These are phyloP conservation scores for Cytospora paraplurivora DNA, from an alignment of 2,329 filamentous ascomycete species.

Conservation along the genomic window DNA sequence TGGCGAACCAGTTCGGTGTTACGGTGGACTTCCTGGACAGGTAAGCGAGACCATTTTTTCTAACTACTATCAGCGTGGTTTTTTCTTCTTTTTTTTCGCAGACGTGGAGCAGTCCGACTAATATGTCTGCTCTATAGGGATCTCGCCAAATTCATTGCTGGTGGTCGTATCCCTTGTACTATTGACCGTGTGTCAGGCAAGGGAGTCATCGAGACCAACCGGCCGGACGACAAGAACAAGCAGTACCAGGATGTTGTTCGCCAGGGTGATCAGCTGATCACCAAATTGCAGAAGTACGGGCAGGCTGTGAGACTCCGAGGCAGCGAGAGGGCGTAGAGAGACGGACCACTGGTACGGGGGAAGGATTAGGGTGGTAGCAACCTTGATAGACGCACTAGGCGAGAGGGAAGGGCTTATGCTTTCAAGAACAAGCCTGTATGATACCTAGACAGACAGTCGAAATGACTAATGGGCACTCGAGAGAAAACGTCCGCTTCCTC, in stretches of 20 bases:
- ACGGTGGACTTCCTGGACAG: slow-evolving; percentile 94
- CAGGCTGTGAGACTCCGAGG: slow-evolving; percentile 92
- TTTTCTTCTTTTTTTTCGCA: no score
- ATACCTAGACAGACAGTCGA: slow-evolving; percentile 26
- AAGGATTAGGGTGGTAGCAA: neutral
- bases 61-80: no score
- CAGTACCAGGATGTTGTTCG: slow-evolving; percentile 98
- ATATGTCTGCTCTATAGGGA: slow-evolving; percentile 58
- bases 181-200: slow-evolving; percentile 97
- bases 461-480: slow-evolving; percentile 18
- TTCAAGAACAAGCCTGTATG: slow-evolving; percentile 23
- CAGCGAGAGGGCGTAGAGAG: slow-evolving; percentile 78
- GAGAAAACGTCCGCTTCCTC: neutral
- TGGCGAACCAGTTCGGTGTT: slow-evolving; percentile 96
- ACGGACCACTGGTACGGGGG: neutral
- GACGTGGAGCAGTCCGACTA: neutral
- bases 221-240: slow-evolving; percentile 99
- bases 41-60: slow-evolving; percentile 53
- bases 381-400: slow-evolving; percentile 1
- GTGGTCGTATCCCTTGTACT: slow-evolving; percentile 90
- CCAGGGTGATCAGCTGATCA: slow-evolving; percentile 96
- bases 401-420: neutral
- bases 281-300: slow-evolving; percentile 98
- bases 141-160: slow-evolving; percentile 94
- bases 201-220: slow-evolving; percentile 96